Evolutionary conservation across 495 filamentous ascomycete species (phyloP).

Genomic region (Podospora appendiculata): DNA sequence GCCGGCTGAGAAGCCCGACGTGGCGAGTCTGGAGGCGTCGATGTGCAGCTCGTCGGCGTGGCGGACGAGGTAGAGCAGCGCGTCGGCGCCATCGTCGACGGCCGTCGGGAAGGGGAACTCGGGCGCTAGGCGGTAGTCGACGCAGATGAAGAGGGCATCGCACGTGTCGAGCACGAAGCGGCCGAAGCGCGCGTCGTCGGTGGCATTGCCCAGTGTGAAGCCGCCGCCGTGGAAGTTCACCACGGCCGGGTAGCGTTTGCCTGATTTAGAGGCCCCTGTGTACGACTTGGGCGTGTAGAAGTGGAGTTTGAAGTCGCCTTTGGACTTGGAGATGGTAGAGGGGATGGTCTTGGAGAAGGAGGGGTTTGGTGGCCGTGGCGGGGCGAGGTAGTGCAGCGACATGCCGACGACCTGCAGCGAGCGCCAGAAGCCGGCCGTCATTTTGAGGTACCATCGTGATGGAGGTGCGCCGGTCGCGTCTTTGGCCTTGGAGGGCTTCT

Average conservation of each 20-base stretch:
- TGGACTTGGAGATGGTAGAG: slow-evolving; percentile 46
- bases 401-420: slow-evolving; percentile 73
- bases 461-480: slow-evolving; percentile 28
- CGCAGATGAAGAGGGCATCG: slow-evolving; percentile 55
- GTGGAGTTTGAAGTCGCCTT: slow-evolving; percentile 56
- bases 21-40: slow-evolving; percentile 45
- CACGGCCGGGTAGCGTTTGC: slow-evolving; percentile 50
- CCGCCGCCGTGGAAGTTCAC: slow-evolving; percentile 77
- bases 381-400: slow-evolving; percentile 62
- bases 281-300: slow-evolving; percentile 75
- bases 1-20: slow-evolving; percentile 82
- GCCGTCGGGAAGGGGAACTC: slow-evolving; percentile 71
- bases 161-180: slow-evolving; percentile 41
- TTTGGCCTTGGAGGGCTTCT: slow-evolving; percentile 26
- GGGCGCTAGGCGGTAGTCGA: slow-evolving; percentile 72
- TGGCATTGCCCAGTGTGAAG: slow-evolving; percentile 63
- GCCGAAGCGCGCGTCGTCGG: slow-evolving; percentile 68
- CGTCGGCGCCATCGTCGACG: slow-evolving; percentile 68
- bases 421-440: slow-evolving; percentile 71
- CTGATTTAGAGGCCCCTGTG: slow-evolving; percentile 42
- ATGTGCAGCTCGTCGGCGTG: slow-evolving; percentile 46
- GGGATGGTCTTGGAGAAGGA: slow-evolving; percentile 57
- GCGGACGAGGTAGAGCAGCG: slow-evolving; percentile 55
- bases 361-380: slow-evolving; percentile 58
- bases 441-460: slow-evolving; percentile 61